Evolutionary conservation across 2,329 filamentous ascomycete genomes (phyloP), one percentile per base, ranked within the genome.

Genomic region (Cercospora nicotianae): DNA sequence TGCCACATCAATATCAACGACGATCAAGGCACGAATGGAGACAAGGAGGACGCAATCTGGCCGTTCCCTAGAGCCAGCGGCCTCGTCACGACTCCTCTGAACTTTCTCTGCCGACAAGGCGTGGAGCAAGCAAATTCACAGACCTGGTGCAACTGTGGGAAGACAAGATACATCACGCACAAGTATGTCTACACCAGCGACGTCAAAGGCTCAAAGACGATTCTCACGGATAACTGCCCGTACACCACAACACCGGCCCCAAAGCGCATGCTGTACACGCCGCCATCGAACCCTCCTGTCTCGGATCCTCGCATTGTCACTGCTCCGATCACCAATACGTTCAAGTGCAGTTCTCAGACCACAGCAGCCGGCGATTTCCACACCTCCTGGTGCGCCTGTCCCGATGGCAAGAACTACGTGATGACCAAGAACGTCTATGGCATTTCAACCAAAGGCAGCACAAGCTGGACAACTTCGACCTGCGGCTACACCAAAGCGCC

Each of bases 21-120:
- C 12, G 53, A 64, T 26, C 66, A 67, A 18, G 66, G 66, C 4
- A 42, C 57, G 10, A 48, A 67, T 9, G 66, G 65, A 8, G 23
- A 51, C 5, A 23, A 13, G 20, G 45, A 7, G 20, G 18, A 51
- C 2, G 20, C 20, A 9, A 20, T 51, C 2, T 51, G 45, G 20
- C 45, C 45, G 10, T 51, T 51, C 20, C 45, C 45, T 3, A 51
- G 45, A 51, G 20, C 45, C 9, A 23, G 45, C 20, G 45, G 45
- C 1, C 45, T 51, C 16, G 20, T 51, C 12, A 26, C 45, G 10
- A 51, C 45, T 2, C 7, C 45, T 3, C 10, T 51, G 18, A 51
- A 23, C 45, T 51, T 51, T 23, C 45, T 51, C 45, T 51, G 45
- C 18, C 45, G 7, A 3, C 45, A 51, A 51, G 45, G 20, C 10